Evolutionary conservation across 345 rosid species (phyloP).

Genomic region (Populus pruinosa): DNA sequence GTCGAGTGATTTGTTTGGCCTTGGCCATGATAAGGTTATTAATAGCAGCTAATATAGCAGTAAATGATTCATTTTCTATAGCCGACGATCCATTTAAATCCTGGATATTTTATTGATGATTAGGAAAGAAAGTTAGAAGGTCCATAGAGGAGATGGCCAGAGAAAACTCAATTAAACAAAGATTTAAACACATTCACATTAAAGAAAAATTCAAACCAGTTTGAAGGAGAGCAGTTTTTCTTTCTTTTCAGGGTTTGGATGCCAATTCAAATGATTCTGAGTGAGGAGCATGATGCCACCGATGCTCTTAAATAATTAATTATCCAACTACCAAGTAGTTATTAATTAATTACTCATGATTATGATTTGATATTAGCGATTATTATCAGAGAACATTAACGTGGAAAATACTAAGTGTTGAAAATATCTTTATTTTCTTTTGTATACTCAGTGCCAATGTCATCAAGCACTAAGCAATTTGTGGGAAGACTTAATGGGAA

Average conservation of each 20-base stretch:
- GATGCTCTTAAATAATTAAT: background rate
- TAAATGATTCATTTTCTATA: background rate
- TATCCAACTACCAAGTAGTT: background rate
- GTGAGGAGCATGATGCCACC: background rate
- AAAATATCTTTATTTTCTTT: background rate
- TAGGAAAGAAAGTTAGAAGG: background rate
- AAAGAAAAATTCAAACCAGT: no score
- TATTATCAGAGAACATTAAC: background rate
- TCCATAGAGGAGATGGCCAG: background rate
- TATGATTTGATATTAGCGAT: background rate
- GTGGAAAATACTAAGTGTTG: background rate
- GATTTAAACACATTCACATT: no score
- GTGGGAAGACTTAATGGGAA: constrained; percentile 16
- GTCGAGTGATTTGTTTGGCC: background rate
- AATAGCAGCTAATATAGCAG: background rate
- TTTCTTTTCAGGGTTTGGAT: background rate
- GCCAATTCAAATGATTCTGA: background rate
- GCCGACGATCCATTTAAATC: no score
- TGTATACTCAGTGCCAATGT: constrained; percentile 5
- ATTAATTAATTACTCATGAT: no score
- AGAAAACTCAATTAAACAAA: background rate
- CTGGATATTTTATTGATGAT: background rate
- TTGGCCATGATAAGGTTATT: background rate
- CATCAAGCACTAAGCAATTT: constrained; percentile 35
- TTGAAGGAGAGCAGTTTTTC: background rate